Evolutionary conservation across 202 grass and related monocot species (phyloP), one percentile per base, ranked within the genome.

Genomic region (Brachypodium distachyon): DNA sequence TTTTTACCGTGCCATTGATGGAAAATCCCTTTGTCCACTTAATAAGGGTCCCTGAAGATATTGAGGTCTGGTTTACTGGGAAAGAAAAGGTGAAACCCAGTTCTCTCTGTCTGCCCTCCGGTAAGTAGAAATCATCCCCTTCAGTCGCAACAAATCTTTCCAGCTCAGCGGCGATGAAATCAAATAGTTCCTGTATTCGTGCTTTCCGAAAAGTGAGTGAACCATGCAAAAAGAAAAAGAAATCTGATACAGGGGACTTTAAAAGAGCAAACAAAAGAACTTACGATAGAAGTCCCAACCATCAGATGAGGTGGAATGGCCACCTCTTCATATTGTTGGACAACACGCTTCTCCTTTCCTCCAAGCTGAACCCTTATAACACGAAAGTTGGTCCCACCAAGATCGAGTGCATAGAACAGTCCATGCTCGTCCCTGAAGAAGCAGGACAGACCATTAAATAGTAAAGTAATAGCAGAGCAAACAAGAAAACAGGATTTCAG

Each of bases 21-120:
- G 17, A 81, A 81, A 98, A 98, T 47, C 95, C 95, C 49, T 98
- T 98, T 61, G 95, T 98, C 95, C 95, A 98, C 69, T 92, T 98
- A 83, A 98, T 92, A 57, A 98, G 91, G 23, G 84, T 92, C 56
- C 95, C 95, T 12, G 91, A 89, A 8, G 91, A 72, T 70, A 98
- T 98, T 8, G 91, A 98, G 19, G 85, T 88, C 83, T 98, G 95
- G 79, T 94, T 80, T 61, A 98, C 91, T 3, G 95, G 95, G 79
- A 98, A 98, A 83, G 95, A 98, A 65, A 98, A 98, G 37, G 95
- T 98, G 84, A 98, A 98, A 48, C 95, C 95, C 51, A 98, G 70
- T 86, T 98, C 91, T 71, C 95, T 90, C 48, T 94, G 87, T 55
- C 81, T 94, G 29, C 91, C 91, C 47, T 86, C 77, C 58, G 87